Conservation (phyloP, 305 asterid genomes). For the Solanum aculeatissimum region DNA sequence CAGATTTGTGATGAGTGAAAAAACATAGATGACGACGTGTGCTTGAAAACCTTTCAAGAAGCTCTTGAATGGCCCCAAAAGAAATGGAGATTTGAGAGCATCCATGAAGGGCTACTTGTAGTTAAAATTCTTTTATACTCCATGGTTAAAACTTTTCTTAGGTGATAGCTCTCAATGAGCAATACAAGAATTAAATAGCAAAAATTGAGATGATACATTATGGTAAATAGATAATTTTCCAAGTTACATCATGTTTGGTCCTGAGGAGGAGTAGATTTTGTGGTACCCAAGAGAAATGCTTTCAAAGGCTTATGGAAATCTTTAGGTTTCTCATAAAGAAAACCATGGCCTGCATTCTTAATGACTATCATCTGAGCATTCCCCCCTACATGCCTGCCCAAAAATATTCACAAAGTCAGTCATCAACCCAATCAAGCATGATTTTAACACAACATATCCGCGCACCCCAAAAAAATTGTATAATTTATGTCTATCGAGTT, state of each 20-base stretch:
- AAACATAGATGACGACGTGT: too few relatives aligned
- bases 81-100: neutral
- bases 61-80: too few relatives aligned
- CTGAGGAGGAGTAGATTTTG: neutral
- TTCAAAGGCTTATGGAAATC: constrained; percentile 44
- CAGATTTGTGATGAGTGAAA: too few relatives aligned
- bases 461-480: too few relatives aligned
- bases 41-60: too few relatives aligned
- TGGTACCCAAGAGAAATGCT: constrained; percentile 22
- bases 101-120: neutral
- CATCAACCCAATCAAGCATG: neutral
- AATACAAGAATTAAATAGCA: neutral
- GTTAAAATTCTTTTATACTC: neutral
- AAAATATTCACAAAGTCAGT: neutral
- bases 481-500: neutral
- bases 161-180: neutral
- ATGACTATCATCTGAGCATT: constrained; percentile 35
- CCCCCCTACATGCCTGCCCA: constrained; percentile 54
- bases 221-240: neutral
- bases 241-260: neutral
- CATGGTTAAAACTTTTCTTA: neutral
- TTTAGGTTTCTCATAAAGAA: constrained; percentile 38
- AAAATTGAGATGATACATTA: neutral
- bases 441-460: too few relatives aligned
- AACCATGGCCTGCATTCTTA: constrained; percentile 56